Percentiles rank a stretch among this genome's conserved stretches.
phyloP scores from a whole-genome alignment of 768 basidiomycete species.

The Lactarius pseudohatsudake region DNA sequence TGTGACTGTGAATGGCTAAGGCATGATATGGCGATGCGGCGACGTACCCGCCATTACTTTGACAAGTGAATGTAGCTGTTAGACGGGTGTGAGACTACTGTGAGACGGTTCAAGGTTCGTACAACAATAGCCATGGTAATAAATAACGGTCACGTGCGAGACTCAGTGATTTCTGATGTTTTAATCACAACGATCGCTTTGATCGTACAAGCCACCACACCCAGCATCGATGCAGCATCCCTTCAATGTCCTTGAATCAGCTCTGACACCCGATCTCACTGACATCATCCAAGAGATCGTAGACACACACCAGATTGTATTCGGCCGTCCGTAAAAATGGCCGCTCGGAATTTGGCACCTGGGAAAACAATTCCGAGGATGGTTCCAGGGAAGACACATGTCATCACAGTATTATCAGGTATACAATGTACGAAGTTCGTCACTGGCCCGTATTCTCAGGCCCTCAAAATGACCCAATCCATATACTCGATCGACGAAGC shows the following conservation, averaged over 20 bases:
- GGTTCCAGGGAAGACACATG: conserved; percentile 34
- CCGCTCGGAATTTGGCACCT: conserved; percentile 35
- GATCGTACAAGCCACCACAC: neutral
- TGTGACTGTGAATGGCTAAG: neutral
- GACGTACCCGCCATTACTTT: conserved; percentile 13
- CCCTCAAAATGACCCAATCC: conserved; percentile 44
- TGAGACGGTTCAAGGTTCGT: neutral
- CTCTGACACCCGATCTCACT: conserved; percentile 6
- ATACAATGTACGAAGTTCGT: conserved; percentile 42
- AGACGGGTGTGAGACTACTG: neutral
- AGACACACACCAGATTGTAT: conserved; percentile 4
- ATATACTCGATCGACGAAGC: conserved; percentile 42
- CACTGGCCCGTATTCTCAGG: conserved; percentile 40
- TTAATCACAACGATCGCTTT: neutral
- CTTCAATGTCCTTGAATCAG: neutral
- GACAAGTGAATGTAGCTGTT: neutral
- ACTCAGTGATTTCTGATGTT: too few relatives aligned
- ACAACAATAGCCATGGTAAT: neutral
- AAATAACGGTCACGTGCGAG: neutral
- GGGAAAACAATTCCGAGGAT: conserved; percentile 40
- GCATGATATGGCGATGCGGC: neutral
- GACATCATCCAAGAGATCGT: conserved; percentile 1
- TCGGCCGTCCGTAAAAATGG: conserved; percentile 27
- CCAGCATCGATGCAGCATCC: neutral
- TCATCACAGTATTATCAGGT: conserved; percentile 39